Evolutionary conservation across 2,329 filamentous ascomycete genomes (phyloP), one percentile per base, ranked within the genome.

Genomic region (Alternaria ventricosa): DNA sequence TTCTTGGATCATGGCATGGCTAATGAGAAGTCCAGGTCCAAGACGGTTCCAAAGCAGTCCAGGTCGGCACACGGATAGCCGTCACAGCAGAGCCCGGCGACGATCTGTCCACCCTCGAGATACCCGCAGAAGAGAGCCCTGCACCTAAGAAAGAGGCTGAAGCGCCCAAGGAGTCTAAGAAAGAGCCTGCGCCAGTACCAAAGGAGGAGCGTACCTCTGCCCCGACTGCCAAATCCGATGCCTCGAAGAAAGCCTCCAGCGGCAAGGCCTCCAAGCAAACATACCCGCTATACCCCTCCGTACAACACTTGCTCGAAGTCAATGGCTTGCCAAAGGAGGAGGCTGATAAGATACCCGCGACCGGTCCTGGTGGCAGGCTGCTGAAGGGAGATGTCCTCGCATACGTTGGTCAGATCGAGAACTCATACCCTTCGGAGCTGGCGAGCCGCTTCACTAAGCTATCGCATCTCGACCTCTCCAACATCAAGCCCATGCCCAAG

Each of bases 361-460:
- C 92, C 20, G 96, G 96, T 23, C 96, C 96, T 28, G 90, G 90
- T 74, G 94, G 94, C 61, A 90, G 96, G 65, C 85, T 99, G 58
- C 87, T 99, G 66, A 99, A 99, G 86, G 96, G 96, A 60, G 96
- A 99, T 78, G 91, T 99, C 7, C 88, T 99, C 57, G 94, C 94
- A 51, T 96, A 95, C 80, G 82, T 98, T 15, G 96, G 96, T 66
- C 85, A 86, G 71, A 93, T 97, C 75, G 85, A 90, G 64, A 84
- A 89, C 67, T 86, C 89, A 63, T 91, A 92, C 70, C 92, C 95
- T 2, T 86, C 88, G 22, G 85, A 89, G 65, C 87, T 94, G 71
- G 91, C 92, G 59, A 84, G 87, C 61, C 89, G 88, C 56, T 90
- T 97, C 76, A 85, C 88, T 64, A 90, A 93, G 80, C 88, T 96